Evolutionary conservation across 2,329 filamentous ascomycete genomes (phyloP).

Genomic region (Aureobasidium uvarum): DNA sequence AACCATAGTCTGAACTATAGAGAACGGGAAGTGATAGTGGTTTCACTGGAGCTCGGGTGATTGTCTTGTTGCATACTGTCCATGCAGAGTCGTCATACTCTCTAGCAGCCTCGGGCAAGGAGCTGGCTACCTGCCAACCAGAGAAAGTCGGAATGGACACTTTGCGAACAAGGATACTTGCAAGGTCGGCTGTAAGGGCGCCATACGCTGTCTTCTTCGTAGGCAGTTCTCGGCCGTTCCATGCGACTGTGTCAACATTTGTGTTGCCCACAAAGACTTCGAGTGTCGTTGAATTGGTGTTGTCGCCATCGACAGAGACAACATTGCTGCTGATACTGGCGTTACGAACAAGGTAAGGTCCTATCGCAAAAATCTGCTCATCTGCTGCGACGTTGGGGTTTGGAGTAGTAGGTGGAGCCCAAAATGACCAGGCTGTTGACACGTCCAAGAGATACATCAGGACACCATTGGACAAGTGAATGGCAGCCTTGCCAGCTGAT

Average conservation of each 20-base stretch:
- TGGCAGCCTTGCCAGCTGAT: slow-evolving; percentile 34
- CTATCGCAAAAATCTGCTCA: slow-evolving; percentile 48
- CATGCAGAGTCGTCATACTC: slow-evolving; percentile 51
- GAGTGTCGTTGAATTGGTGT: slow-evolving; percentile 39
- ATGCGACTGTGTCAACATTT: slow-evolving; percentile 36
- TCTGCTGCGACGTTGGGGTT: slow-evolving; percentile 48
- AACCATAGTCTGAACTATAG: slow-evolving; percentile 45
- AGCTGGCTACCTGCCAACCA: slow-evolving; percentile 50
- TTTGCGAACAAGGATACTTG: slow-evolving; percentile 32
- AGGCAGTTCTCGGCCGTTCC: slow-evolving; percentile 41
- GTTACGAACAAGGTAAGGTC: slow-evolving; percentile 44
- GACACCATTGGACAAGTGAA: slow-evolving; percentile 52
- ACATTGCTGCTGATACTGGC: slow-evolving; percentile 40
- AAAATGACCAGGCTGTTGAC: slow-evolving; percentile 57
- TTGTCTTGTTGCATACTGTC: slow-evolving; percentile 42
- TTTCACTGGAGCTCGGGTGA: slow-evolving; percentile 39
- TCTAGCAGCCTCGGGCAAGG: slow-evolving; percentile 49
- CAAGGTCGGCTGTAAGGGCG: slow-evolving; percentile 38
- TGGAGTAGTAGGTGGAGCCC: slow-evolving; percentile 51
- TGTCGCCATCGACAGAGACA: slow-evolving; percentile 40
- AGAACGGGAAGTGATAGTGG: slow-evolving; percentile 44
- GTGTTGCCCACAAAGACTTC: slow-evolving; percentile 44
- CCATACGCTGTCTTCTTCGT: slow-evolving; percentile 41
- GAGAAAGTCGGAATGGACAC: slow-evolving; percentile 44
- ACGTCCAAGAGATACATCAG: slow-evolving; percentile 55